These are phyloP conservation scores for Penicillium expansum DNA, from an alignment of 2,329 filamentous ascomycete genomes.

Conservation along the genomic window DNA sequence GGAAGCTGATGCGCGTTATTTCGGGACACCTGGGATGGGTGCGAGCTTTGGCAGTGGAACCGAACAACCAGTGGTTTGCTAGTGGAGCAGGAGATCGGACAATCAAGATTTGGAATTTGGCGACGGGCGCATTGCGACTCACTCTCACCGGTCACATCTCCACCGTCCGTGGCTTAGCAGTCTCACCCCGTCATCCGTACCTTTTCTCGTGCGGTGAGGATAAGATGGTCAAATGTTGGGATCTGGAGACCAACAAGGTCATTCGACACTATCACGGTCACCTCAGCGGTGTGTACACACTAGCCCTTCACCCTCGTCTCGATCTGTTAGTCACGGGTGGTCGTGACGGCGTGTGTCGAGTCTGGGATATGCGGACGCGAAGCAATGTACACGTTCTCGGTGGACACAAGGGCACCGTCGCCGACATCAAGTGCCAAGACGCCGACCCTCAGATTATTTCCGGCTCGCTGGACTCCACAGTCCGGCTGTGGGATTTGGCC, in stretches of 20 bases:
- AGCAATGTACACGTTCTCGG: slow-evolving; percentile 92
- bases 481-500: slow-evolving; percentile 91
- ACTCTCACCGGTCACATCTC: slow-evolving; percentile 94
- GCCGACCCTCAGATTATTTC: slow-evolving; percentile 95
- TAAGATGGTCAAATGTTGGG: slow-evolving; percentile 99
- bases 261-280: slow-evolving; percentile 98
- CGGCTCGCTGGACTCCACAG: slow-evolving; percentile 85
- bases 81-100: slow-evolving; percentile 92
- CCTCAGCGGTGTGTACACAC: slow-evolving; percentile 89
- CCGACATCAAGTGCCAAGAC: slow-evolving; percentile 88
- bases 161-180: slow-evolving; percentile 84
- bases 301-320: slow-evolving; percentile 88
- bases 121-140: slow-evolving; percentile 75
- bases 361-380: slow-evolving; percentile 98
- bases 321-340: slow-evolving; percentile 94
- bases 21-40: slow-evolving; percentile 97
- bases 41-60: slow-evolving; percentile 81
- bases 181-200: slow-evolving; percentile 91
- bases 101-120: slow-evolving; percentile 98
- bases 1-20: slow-evolving; percentile 98
- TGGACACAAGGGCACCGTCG: slow-evolving; percentile 87
- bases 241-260: slow-evolving; percentile 98
- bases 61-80: slow-evolving; percentile 96
- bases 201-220: slow-evolving; percentile 97
- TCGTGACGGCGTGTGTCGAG: slow-evolving; percentile 86